Evolutionary conservation across 1,284 basidiomycete species (phyloP).

Genomic region (Marasmius tenuissimus): DNA sequence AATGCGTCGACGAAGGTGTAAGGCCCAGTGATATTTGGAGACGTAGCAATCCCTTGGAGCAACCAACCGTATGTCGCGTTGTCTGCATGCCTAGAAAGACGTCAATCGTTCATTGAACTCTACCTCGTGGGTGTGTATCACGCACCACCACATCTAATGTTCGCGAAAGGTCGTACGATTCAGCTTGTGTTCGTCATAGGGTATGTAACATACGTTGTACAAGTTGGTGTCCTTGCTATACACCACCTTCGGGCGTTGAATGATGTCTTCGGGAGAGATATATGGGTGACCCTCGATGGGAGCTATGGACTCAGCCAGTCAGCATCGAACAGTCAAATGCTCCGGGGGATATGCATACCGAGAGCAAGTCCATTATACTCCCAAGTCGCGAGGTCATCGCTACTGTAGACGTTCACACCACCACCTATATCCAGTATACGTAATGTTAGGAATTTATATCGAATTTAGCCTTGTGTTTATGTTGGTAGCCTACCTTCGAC

Average conservation of each 20-base stretch:
- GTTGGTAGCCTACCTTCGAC: not conserved
- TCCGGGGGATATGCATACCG: not conserved
- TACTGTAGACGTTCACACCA: conserved; percentile 17
- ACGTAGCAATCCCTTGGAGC: conserved; percentile 5
- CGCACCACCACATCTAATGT: conserved; percentile 1
- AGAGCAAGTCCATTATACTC: conserved; percentile 16
- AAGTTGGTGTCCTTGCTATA: conserved; percentile 3
- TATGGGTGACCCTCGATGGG: conserved; percentile 6
- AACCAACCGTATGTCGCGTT: conserved; percentile 6
- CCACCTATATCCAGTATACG: conserved; percentile 7
- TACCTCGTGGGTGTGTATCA: not conserved
- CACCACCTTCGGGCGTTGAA: conserved; percentile 10
- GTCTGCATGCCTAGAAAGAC: conserved; percentile 2
- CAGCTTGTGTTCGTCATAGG: not conserved
- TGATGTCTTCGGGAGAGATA: conserved; percentile 4
- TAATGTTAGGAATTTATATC: conserved; percentile 1
- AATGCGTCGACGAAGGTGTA: conserved; percentile 5
- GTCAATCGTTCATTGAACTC: not conserved
- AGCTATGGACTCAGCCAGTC: conserved; percentile 10
- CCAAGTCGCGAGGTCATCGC: conserved; percentile 19
- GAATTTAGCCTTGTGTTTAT: not conserved
- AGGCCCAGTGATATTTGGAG: conserved; percentile 9
- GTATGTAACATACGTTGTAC: conserved; percentile 6
- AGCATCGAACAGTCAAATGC: conserved; percentile 3
- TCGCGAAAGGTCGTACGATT: not conserved